Conservation (phyloP, 169 alveolate genomes). For the Pseudocohnilembus persalinus region DNA sequence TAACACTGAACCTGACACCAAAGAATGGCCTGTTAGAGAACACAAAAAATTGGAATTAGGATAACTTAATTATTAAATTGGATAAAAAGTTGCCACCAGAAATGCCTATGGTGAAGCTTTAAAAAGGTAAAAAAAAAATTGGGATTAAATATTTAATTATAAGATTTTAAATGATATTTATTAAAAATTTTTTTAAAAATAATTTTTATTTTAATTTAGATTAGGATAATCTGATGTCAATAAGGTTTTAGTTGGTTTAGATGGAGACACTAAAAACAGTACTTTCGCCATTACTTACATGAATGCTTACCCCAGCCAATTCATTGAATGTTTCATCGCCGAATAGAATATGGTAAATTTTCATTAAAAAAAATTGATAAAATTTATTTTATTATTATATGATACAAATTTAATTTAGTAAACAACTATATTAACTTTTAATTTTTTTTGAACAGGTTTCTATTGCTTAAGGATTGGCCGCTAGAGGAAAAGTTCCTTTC, state of each 20-base stretch:
- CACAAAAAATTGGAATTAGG: conserved; percentile 12
- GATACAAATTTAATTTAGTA: too few relatives aligned
- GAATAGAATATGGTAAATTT: conserved; percentile 58
- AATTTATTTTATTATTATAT: too few relatives aligned
- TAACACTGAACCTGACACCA: conserved; percentile 9
- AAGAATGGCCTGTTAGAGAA: background rate
- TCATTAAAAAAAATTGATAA: conserved; percentile 13
- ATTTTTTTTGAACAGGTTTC: background rate
- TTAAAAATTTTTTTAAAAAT: too few relatives aligned
- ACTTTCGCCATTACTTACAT: conserved; percentile 45
- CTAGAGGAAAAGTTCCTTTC: conserved; percentile 55
- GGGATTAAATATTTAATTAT: too few relatives aligned
- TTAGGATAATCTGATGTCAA: conserved; percentile 48
- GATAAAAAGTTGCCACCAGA: conserved; percentile 21
- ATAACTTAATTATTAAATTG: conserved; percentile 23
- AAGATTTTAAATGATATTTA: too few relatives aligned
- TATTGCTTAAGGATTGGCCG: conserved; percentile 41
- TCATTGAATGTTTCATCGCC: conserved; percentile 67
- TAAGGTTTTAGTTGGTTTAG: conserved; percentile 47
- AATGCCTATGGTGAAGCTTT: background rate
- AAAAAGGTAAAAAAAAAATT: too few relatives aligned
- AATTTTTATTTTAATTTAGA: too few relatives aligned
- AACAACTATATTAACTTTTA: background rate
- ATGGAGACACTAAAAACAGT: conserved; percentile 69
- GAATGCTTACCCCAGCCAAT: conserved; percentile 54